Evolutionary conservation across 2,329 filamentous ascomycete genomes (phyloP).

Genomic region (Blumeria graminis): DNA sequence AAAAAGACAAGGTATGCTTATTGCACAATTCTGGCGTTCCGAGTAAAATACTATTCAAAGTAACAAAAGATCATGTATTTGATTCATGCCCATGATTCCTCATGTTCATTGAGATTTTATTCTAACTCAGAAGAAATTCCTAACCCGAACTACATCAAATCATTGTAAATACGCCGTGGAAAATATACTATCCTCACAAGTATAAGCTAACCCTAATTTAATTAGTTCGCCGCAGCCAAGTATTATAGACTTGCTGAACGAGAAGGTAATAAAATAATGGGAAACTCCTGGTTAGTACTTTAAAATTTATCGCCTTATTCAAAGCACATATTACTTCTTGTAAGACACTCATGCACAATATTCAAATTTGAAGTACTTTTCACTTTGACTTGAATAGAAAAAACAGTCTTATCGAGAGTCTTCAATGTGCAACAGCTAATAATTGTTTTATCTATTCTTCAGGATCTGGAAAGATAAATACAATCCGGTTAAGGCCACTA

Average conservation of each 20-base stretch:
- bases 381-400: not conserved
- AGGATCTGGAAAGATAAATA: conserved; percentile 98
- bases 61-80: too few species aligned
- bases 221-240: conserved; percentile 54
- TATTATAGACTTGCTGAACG: conserved; percentile 84
- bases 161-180: too few species aligned
- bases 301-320: not conserved
- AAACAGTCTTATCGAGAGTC: too few species aligned
- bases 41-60: too few species aligned
- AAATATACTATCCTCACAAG: too few species aligned
- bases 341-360: not conserved
- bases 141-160: too few species aligned
- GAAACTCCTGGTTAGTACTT: conserved; percentile 53
- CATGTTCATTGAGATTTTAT: too few species aligned
- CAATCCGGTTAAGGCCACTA: conserved; percentile 15
- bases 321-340: not conserved
- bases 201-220: not conserved
- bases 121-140: too few species aligned
- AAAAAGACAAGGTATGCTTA: conserved; percentile 83
- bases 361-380: not conserved
- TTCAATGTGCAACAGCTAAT: not conserved
- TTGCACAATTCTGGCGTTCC: not conserved
- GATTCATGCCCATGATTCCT: too few species aligned
- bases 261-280: conserved; percentile 69
- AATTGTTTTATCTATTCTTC: not conserved